Percentiles rank a stretch among this genome's conserved stretches.
These are phyloP conservation scores for Sindora glabra DNA, from an alignment of 306 rosid genomes.

Conservation along the genomic window DNA sequence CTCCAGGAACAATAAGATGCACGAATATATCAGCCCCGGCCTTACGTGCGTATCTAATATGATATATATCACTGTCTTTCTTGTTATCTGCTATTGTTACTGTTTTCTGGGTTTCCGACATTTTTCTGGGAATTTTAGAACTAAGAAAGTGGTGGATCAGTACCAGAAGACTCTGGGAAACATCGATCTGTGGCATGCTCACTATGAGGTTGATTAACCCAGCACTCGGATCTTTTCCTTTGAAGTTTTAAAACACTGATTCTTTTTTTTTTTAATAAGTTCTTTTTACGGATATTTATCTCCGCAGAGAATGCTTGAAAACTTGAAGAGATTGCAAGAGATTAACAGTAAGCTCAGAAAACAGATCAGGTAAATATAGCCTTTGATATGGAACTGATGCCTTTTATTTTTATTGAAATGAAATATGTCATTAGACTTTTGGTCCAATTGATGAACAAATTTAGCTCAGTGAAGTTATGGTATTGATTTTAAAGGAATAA, in stretches of 20 bases:
- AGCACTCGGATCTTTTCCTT: too few relatives aligned
- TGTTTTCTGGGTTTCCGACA: too few relatives aligned
- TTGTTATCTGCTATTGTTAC: too few relatives aligned
- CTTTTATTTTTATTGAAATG: background rate
- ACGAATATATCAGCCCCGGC: slow-evolving; percentile 54
- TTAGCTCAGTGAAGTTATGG: background rate
- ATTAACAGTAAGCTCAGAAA: slow-evolving; percentile 54
- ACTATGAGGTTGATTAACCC: slow-evolving; percentile 72
- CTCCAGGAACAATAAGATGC: slow-evolving; percentile 53
- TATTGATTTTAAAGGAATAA: slow-evolving; percentile 59
- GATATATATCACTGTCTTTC: too few relatives aligned
- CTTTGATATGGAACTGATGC: background rate
- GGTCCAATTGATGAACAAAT: too few relatives aligned
- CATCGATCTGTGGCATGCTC: slow-evolving; percentile 64
- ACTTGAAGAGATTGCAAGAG: slow-evolving; percentile 48
- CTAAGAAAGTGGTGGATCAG: slow-evolving; percentile 54
- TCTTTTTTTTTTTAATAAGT: background rate
- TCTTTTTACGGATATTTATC: background rate
- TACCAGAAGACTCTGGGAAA: slow-evolving; percentile 48
- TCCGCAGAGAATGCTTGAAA: slow-evolving; percentile 58
- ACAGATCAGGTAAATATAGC: slow-evolving; percentile 54
- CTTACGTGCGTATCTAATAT: slow-evolving; percentile 37
- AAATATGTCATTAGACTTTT: too few relatives aligned
- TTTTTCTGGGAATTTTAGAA: slow-evolving; percentile 29
- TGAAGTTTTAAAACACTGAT: background rate